Evolutionary conservation across 2,329 filamentous ascomycete species (phyloP).

Genomic region (Cercospora berteroae): DNA sequence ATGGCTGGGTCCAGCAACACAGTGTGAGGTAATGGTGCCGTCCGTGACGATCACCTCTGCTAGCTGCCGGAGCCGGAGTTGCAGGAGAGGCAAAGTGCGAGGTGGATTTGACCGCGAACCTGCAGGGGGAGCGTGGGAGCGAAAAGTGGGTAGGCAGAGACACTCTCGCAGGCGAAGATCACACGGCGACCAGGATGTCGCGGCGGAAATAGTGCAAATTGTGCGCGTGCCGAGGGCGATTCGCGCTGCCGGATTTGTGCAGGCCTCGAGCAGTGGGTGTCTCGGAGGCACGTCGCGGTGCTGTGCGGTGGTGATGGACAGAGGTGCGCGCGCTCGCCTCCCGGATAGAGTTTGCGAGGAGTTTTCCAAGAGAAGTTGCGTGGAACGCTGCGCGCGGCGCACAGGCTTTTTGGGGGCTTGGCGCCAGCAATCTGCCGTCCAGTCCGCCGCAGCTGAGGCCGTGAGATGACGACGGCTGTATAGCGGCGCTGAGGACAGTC

Average conservation of each 20-base stretch:
- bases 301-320: background rate
- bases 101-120: conserved; percentile 26
- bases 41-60: conserved; percentile 30
- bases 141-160: conserved; percentile 27
- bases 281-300: background rate
- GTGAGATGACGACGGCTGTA: conserved; percentile 13
- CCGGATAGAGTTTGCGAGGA: conserved; percentile 20
- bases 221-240: background rate
- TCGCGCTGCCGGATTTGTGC: background rate
- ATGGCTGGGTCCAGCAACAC: conserved; percentile 34
- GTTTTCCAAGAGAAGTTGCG: conserved; percentile 10
- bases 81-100: conserved; percentile 26
- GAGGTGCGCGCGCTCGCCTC: background rate
- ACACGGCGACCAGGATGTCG: conserved; percentile 8
- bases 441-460: conserved; percentile 11
- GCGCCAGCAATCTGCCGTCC: conserved; percentile 22
- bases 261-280: background rate
- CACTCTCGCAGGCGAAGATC: conserved; percentile 16
- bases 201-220: conserved; percentile 8
- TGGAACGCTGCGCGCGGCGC: conserved; percentile 14
- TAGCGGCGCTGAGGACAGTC: conserved; percentile 18
- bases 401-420: conserved; percentile 17
- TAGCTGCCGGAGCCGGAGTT: conserved; percentile 31
- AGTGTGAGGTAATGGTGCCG: conserved; percentile 37
- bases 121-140: conserved; percentile 22